Base-by-base conservation (phyloP, 164 flowering plant species). In the Kalanchoe fedtschenkoi region DNA sequence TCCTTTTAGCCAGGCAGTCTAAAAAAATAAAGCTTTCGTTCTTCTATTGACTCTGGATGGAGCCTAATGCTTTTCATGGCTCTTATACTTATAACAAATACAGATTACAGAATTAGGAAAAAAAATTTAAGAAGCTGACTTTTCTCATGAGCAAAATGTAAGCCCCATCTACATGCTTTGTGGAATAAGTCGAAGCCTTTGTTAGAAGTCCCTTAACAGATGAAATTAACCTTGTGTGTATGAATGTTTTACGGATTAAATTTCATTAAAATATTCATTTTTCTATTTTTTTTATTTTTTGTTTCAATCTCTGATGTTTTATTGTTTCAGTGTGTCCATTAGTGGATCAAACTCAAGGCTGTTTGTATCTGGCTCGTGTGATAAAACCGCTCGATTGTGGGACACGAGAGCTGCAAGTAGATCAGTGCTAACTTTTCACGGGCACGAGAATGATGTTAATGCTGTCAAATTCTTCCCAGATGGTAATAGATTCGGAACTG, bases 361-460 rank as follows among this genome's bases (percentile, higher is more conserved):
- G 86, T 92, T 92, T 43, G 80, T 92, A 29, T 89, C 97, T 78
- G 96, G 98, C 66, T 92, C 98, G 6, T 89, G 98, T 74, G 98
- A 92, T 73, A 26, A 72, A 44, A 90, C 97, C 73, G 97, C 89
- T 65, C 84, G 95, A 35, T 71, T 90, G 68, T 89, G 96, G 97
- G 98, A 89, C 66, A 83, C 92, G 62, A 93, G 97, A 42, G 95
- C 80, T 62, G 97, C 97, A 60, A 93, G 98, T 76, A 87, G 97
- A 74, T 96, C 98, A 4, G 84, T 81, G 59, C 86, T 78, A 29
- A 93, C 98, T n/a, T 93, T 77, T 76, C 84, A 90, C 75, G 97
- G 95, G 24, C 97, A 93, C 62, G 89, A 83, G 66, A 89, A 95
- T 68, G 96, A 88, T 77, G 95, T 93, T 63, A 90, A 90, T 72